A percentile compares a stretch with the other conserved stretches of the same genome.
Conservation (phyloP, 2,329 filamentous ascomycete species). For the Penicillium sp. region DNA sequence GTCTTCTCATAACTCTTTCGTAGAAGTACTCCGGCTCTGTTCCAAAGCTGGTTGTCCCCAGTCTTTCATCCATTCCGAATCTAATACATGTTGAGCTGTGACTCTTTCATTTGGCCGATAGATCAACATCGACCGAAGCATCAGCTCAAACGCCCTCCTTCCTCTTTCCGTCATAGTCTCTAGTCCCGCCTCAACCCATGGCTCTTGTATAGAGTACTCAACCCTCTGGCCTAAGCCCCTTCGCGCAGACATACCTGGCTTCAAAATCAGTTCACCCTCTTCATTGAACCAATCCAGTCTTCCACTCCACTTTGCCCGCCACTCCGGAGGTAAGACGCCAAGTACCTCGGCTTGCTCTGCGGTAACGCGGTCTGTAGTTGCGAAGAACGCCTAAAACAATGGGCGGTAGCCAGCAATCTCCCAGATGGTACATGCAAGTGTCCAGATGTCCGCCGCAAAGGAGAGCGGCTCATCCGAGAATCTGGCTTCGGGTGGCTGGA, state of each 20-base stretch:
- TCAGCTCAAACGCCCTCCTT: constrained; percentile 23
- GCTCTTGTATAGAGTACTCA: constrained; percentile 26
- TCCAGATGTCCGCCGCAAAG: constrained; percentile 42
- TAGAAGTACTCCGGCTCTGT: constrained; percentile 5
- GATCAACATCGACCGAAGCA: constrained; percentile 26
- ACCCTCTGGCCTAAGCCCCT: constrained; percentile 19
- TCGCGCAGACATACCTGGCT: constrained; percentile 1
- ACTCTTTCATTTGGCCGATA: constrained; percentile 23
- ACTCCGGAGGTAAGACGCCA: constrained; percentile 28
- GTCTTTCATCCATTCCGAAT: constrained; percentile 29
- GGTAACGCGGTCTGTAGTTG: constrained; percentile 26
- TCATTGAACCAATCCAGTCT: constrained; percentile 17
- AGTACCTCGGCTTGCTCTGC: constrained; percentile 31
- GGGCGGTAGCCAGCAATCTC: constrained; percentile 34
- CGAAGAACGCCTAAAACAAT: constrained; percentile 28
- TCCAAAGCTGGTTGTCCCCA: constrained; percentile 23
- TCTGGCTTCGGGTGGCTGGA: constrained; percentile 36
- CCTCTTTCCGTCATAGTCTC: constrained; percentile 18
- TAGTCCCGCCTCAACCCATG: constrained; percentile 23
- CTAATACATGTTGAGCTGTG: constrained; percentile 22
- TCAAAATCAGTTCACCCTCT: constrained; percentile 12
- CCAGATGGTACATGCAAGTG: constrained; percentile 40
- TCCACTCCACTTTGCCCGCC: constrained; percentile 27
- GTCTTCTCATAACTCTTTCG: not conserved
- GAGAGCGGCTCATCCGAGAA: constrained; percentile 38